Percentiles rank a stretch among this genome's conserved stretches.
These are phyloP conservation scores for Barnettozyma sp. DNA, from an alignment of 805 yeast genomes.

Conservation along the genomic window DNA sequence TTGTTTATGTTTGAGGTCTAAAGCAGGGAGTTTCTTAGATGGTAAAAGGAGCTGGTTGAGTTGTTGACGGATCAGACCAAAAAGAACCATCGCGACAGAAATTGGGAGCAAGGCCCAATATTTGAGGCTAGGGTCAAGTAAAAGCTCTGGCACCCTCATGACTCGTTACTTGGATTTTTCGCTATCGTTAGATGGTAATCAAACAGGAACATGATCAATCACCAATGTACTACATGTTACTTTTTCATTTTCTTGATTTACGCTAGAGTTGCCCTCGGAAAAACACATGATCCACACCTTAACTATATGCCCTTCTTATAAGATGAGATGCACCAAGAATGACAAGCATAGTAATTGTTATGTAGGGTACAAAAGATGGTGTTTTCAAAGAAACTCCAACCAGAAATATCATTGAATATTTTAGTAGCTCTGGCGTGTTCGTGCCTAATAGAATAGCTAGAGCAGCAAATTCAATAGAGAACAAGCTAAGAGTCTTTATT, in stretches of 20 bases:
- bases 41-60: constrained; percentile 54
- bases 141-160: constrained; percentile 40
- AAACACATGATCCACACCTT: too few relatives aligned
- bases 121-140: constrained; percentile 75
- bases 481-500: background rate
- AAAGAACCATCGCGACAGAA: constrained; percentile 80
- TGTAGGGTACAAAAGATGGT: too few relatives aligned
- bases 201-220: too few relatives aligned
- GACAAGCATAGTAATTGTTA: background rate
- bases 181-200: too few relatives aligned
- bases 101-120: constrained; percentile 92
- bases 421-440: background rate
- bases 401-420: constrained; percentile 1
- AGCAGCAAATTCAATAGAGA: constrained; percentile 1
- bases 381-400: constrained; percentile 5
- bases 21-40: constrained; percentile 45
- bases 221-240: too few relatives aligned
- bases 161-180: background rate
- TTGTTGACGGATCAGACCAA: constrained; percentile 71
- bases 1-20: constrained; percentile 45
- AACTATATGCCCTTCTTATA: too few relatives aligned
- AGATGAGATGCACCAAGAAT: background rate
- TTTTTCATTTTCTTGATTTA: background rate
- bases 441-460: background rate
- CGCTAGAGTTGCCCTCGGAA: background rate